Base-by-base conservation (phyloP, 2,329 filamentous ascomycete species). In the Fusarium robinianum region DNA sequence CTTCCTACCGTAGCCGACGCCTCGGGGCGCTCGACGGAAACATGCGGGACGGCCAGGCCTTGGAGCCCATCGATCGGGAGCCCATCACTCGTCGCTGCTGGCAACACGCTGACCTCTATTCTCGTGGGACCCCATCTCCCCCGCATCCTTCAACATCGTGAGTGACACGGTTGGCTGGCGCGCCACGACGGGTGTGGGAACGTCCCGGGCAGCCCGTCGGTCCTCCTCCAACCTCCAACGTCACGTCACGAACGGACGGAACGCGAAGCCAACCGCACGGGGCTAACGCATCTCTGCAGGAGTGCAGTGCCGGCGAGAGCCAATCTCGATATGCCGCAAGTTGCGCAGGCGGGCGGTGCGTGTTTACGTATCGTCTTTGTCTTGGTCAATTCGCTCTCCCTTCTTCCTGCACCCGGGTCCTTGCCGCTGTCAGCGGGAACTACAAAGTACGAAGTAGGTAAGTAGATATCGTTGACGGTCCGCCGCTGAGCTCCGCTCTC, bases 1-100 rank as follows among this genome's bases (percentile, higher is more conserved):
- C 48, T 57, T 62, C 62, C 58, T 64, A 41, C 52, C 50, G 47
- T 59, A 62, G 60, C 60, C 63, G 63, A 65, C 39, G 26, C 39
- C 38, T 61, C 44, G 50, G 56, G 38, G 42, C 41, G 29, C 25
- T 43, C 25, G 18, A 60, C 63, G 63, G 63, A 59, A 65, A 65
- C 60, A 64, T 65, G 60, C 63, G 63, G 63, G 58, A 65, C 49
- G 47, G 43, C 18, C 40, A 46, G 31, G 39, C 41, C 36, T 57
- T 44, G 35, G 30, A 52, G 42, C 41, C 39, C 50, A 49, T 61
- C 45, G 38, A 49, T 49, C 54, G 52, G 49, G 41, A 48, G 34
- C 48, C n/a, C 47, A 33, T 51, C 38, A 44, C 40, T 47, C 33
- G 31, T 43, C 29, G 39, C 27, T 40, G 33, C 36, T 55, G 49